A percentile compares a stretch with the other conserved stretches of the same genome.
These are phyloP conservation scores for Leishmania turanica DNA, from an alignment of 208 protist species.

Conservation along the genomic window DNA sequence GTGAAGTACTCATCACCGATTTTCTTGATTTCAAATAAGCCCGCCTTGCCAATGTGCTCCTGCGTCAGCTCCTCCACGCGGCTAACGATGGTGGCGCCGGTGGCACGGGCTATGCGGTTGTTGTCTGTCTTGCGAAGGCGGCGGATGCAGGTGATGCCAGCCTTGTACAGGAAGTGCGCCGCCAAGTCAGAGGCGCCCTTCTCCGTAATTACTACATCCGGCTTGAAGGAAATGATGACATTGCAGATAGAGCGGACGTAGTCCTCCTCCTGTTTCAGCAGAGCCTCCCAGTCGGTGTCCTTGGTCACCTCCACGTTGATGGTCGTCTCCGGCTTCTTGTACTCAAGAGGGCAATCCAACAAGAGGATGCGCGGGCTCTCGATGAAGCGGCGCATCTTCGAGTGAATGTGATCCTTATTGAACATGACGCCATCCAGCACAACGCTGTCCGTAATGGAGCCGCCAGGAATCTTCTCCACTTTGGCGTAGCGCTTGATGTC, in stretches of 20 bases:
- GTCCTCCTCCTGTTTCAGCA: constrained; percentile 99
- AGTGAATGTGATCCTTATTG: constrained; percentile 99
- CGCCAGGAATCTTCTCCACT: constrained; percentile 99
- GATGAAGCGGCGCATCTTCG: constrained; percentile 98
- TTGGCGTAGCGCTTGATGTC: constrained; percentile 99
- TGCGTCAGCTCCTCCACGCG: constrained; percentile 98
- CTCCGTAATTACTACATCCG: constrained; percentile 99
- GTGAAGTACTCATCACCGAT: constrained; percentile 99
- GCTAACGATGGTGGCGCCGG: constrained; percentile 98
- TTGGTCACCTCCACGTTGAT: constrained; percentile 98
- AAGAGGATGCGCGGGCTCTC: constrained; percentile 99
- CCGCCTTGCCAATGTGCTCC: constrained; percentile 97
- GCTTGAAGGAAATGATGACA: constrained; percentile 98
- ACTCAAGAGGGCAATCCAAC: constrained; percentile 99
- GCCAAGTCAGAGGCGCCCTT: constrained; percentile 99
- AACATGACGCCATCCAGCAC: constrained; percentile 99
- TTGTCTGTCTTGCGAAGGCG: constrained; percentile 99
- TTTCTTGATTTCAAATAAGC: constrained; percentile 99
- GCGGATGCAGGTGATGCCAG: constrained; percentile 98
- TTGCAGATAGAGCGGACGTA: constrained; percentile 97
- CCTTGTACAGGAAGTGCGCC: constrained; percentile 98
- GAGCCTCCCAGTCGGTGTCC: constrained; percentile 97
- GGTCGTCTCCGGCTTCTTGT: constrained; percentile 99
- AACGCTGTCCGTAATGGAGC: constrained; percentile 97
- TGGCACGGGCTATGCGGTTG: constrained; percentile 98